Conservation (phyloP, 202 grass and related monocot genomes). For the Hordeum pubiflorum region DNA sequence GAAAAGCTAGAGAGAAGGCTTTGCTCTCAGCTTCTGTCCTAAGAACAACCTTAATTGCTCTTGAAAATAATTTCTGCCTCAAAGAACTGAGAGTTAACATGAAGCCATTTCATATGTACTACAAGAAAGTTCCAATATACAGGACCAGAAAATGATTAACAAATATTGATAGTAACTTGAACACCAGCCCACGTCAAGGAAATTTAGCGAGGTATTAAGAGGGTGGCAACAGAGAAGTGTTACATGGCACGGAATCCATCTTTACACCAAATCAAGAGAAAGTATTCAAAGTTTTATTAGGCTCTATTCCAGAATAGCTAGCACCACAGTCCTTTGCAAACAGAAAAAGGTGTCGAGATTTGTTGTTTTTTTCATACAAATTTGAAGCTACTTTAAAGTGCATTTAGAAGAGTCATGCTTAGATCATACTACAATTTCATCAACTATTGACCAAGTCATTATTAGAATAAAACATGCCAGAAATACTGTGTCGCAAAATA, state of each 20-base stretch:
- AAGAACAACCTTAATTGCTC: slow-evolving; percentile 84
- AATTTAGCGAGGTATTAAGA: not conserved
- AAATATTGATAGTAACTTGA: slow-evolving; percentile 2
- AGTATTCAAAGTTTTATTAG: not conserved
- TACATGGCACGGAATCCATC: not conserved
- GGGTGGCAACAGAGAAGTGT: not conserved
- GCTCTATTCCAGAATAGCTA: not conserved
- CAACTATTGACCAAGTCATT: not conserved
- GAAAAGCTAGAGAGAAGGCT: slow-evolving; percentile 66
- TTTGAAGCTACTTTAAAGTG: not conserved
- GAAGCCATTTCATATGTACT: slow-evolving; percentile 26
- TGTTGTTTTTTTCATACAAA: not conserved
- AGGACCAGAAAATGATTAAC: slow-evolving; percentile 14
- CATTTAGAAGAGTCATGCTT: not conserved
- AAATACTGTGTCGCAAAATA: not conserved
- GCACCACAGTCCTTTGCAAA: not conserved
- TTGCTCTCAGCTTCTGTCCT: slow-evolving; percentile 83
- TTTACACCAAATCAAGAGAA: not conserved
- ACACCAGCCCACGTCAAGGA: not conserved
- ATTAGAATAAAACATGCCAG: not conserved
- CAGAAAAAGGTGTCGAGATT: not conserved
- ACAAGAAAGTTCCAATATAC: slow-evolving; percentile 29
- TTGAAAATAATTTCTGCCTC: slow-evolving; percentile 86
- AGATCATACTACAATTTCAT: not conserved
- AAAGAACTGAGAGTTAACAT: slow-evolving; percentile 36